Base-by-base conservation (phyloP, 164 flowering plant genomes). In the Sextonia rubra region DNA sequence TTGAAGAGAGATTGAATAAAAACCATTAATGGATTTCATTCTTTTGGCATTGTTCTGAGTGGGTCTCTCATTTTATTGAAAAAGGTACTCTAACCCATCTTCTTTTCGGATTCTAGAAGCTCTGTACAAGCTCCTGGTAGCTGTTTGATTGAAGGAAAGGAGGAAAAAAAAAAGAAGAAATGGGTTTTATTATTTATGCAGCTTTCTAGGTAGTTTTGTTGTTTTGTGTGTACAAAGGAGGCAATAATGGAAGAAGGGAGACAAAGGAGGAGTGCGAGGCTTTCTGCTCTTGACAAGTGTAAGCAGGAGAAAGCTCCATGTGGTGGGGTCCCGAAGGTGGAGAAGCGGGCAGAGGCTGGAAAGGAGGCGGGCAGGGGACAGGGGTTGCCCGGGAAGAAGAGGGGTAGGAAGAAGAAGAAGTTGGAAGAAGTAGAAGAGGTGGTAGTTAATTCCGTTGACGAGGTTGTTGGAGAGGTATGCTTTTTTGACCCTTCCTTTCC, bases 181-280 rank as follows among this genome's bases (percentile, higher is more conserved):
- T 67, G 60, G 47, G 20, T 66, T 60, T 76, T 67, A 60, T 52
- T 52, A 5, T 17, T 52, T 52, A 20, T 52, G 58, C 58, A 52
- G 58, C 3, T 14, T 52, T 52, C 17, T 52, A 14, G 58, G 20
- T 52, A 52, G 20, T 52, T 14, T 52, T 52, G 58, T 60, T 66
- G 56, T 47, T 71, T 66, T 52, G 22, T 71, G 22, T 18, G 24
- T 44, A 71, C 47, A 22, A 76, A 73, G 73, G 61, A 76, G 66
- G 65, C 32, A 71, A 78, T 78, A 78, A 71, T 69, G 76, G 83
- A 73, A 47, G 80, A 30, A 24, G 37, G 69, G n/a, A 64, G 78
- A 52, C 74, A 74, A 0, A 82, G 89, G 74, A 85, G 87, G 78
- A 77, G 79, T 29, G 76, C 79, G 17, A 63, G 84, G 69, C 37